A percentile compares a stretch with the other conserved stretches of the same genome.
Evolutionary conservation across 2,329 filamentous ascomycete species (phyloP).

Genomic region (Beauveria medogensis): DNA sequence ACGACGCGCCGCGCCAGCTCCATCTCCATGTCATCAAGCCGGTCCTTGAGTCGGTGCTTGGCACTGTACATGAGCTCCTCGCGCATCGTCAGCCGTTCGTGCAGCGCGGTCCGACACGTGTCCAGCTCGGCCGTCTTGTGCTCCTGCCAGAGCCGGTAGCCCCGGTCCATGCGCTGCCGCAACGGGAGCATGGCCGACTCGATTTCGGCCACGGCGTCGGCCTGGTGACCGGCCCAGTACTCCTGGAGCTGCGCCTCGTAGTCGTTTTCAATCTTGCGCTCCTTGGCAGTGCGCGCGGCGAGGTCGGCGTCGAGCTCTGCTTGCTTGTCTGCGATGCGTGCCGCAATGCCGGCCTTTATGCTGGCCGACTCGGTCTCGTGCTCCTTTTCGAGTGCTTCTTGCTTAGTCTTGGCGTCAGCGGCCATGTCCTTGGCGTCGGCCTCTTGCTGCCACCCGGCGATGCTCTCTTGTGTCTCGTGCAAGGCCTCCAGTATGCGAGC

Average conservation of each 20-base stretch:
- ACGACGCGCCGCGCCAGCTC: conserved; percentile 26
- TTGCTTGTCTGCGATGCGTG: conserved; percentile 27
- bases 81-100: conserved; percentile 31
- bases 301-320: conserved; percentile 32
- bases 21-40: conserved; percentile 21
- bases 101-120: conserved; percentile 26
- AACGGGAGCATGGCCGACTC: conserved; percentile 27
- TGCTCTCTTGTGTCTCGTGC: conserved; percentile 33
- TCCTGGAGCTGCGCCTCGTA: conserved; percentile 31
- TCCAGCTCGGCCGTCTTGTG: conserved; percentile 34
- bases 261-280: conserved; percentile 34
- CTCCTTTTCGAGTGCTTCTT: conserved; percentile 24
- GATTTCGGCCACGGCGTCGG: conserved; percentile 23
- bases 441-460: conserved; percentile 31
- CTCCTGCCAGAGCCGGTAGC: conserved; percentile 31
- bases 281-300: conserved; percentile 29
- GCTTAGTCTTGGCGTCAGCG: conserved; percentile 16
- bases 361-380: conserved; percentile 26
- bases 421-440: conserved; percentile 23
- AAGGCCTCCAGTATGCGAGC: conserved; percentile 28
- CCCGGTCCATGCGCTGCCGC: conserved; percentile 32
- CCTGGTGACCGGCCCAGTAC: conserved; percentile 29
- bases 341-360: conserved; percentile 18
- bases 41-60: conserved; percentile 23
- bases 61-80: conserved; percentile 36